Evolutionary conservation across 352 stramenopile species (phyloP), one percentile per base, ranked within the genome.

Genomic region (Globisporangium paroecandrum): DNA sequence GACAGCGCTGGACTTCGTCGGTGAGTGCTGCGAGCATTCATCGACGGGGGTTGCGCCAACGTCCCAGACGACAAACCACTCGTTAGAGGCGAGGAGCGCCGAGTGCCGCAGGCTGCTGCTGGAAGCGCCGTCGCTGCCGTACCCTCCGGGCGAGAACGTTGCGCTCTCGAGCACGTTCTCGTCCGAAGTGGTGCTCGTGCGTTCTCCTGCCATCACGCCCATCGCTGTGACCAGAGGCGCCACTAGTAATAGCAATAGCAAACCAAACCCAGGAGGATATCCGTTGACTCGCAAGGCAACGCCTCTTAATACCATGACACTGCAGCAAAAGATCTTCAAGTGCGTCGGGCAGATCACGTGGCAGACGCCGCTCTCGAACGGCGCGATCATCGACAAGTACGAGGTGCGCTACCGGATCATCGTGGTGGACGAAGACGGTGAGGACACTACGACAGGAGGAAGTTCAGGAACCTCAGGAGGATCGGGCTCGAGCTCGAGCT

Each of bases 361-460:
- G 82, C 64, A 81, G 41, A 87, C 81, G 20, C 81, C 81, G n/a
- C 68, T 87, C 20, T 89, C 82, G 22, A 90, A 92, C 36, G 84
- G 83, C 49, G 81, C 75, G 15, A 75, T 89, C 55, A 89, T 90
- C 65, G 76, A 89, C 56, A 91, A 85, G 63, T 90, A 89, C 71
- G 83, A 92, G 70, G 66, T 89, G 20, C 82, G 82, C 43, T 85
- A 89, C 63, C 78, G 81, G 4, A 49, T 70, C 29, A 41, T 86
- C 47, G 69, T 68, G 9, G 70, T 68, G 9, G 57, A 70, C 41
- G 81, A 79, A 15, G 72, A 77, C 15, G 76, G 76, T 24, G 58
- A 64, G 9, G 61, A 77, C 15, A 13, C 41, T 47, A n/a, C 41
- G 12, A 41, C 36, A 49, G 29, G 51, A 62, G 34, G 34, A 41